Evolutionary conservation across 106 monocot species (phyloP), one percentile per base, ranked within the genome.

Genomic region (Gastrodia elata): DNA sequence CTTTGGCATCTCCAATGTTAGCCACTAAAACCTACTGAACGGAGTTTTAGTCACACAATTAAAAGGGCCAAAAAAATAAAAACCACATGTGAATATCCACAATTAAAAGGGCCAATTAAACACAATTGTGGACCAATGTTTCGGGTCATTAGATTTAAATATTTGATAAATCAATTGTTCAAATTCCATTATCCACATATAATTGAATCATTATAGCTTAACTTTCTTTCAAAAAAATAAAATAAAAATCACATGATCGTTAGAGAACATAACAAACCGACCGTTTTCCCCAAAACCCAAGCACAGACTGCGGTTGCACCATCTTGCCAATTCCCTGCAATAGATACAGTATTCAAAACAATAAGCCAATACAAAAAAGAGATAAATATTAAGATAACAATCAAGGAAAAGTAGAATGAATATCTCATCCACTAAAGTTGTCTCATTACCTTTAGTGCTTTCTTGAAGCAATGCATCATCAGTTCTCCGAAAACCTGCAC

Each of bases 1-100:
- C 88, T 81, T 94, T 94, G 70, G 94, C 90, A 84, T 94, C 94
- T 48, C 94, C 94, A 83, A 91, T 79, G 72, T 94, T 94, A 68
- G 94, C 94, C 77, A 94, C 82, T 38, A 94, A 68, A 75, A 87
- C 94, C 94, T 94, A 76, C 94, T 94, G 74, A 8, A 73, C 27
- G 61, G 57, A 22, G 28, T 36, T 67, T n/a, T 35, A 27, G 27
- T 18, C 37, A 18, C 18, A n/a, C 20, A 38, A 67, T 37, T 67
- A 67, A 38, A 11, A 30, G 38, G 5, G 38, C 35, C 2, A 32
- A 65, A 2, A 67, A 64, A 64, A 33, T 27, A 33, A 30, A 22
- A 35, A n/a, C 22, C 30, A 67, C 34, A 67, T 32, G 37, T n/a
- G n/a, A n/a, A n/a, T n/a, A n/a, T n/a, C n/a, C n/a, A n/a, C n/a